Base-by-base conservation (phyloP, 306 rosid species). In the Betula pendula region DNA sequence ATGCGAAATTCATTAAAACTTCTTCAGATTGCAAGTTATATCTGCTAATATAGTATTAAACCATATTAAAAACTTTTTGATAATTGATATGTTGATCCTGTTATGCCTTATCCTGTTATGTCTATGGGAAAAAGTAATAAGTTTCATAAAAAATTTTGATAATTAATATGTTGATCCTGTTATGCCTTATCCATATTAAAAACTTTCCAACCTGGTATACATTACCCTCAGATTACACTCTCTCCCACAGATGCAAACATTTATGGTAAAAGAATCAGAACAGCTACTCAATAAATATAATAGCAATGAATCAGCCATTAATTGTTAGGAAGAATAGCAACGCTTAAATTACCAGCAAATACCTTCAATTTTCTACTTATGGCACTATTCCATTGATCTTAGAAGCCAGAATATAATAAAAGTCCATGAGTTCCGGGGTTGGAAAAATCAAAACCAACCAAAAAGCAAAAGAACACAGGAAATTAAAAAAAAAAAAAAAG, bases 381-480 rank as follows among this genome's bases (percentile, higher is more conserved):
- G 59, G 11, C 77, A 67, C 59, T 20, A 67, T 31, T 17, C 52
- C 52, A 4, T 63, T n/a, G 2, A 16, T 56, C 76, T 75, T 58
- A n/a, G 42, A 53, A 45, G 48, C 48, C 51, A 72, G 22, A 40
- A 20, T 58, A 22, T 2, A 22, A 40, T 9, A 8, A 29, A 44
- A 8, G 52, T 17, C 27, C 66, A 38, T 24, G 27, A 42, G 40
- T 44, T 72, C 22, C 14, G 66, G n/a, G 52, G 16, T 24, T 53
- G 29, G 22, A 55, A 77, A 40, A 49, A 35, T 25, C 56, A 69
- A 70, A 15, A 73, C 48, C 75, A 68, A 42, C 48, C 82, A 43
- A 38, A 16, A 16, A 48, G 11, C 1, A 35, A 53, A 47, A 0
- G 1, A 77, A 25, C 20, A 20, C 22, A 16, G 2, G 0, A 20